A percentile compares a stretch with the other conserved stretches of the same genome.
Evolutionary conservation across 2,329 filamentous ascomycete species (phyloP).

Genomic region (Lachnellula arida): DNA sequence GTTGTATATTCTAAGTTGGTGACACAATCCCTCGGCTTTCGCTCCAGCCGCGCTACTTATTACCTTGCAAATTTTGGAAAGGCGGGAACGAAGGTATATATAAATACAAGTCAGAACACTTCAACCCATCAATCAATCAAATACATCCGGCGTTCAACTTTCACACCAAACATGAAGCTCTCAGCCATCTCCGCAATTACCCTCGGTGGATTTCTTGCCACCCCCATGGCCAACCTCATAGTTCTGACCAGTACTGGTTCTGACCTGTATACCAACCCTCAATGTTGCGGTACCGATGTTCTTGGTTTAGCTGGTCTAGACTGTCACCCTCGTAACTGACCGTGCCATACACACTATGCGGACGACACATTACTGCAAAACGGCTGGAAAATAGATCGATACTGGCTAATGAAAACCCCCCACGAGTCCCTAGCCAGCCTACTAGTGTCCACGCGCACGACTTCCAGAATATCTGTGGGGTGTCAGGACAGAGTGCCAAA

Average conservation of each 20-base stretch:
- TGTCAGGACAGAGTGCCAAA: slow-evolving; percentile 35
- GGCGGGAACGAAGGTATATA: not conserved
- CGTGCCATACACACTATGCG: not conserved
- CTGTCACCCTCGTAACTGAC: no score
- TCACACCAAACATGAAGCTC: not conserved
- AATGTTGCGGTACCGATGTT: slow-evolving; percentile 60
- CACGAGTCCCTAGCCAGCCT: slow-evolving; percentile 35
- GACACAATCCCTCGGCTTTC: no score
- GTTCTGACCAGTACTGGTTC: no score
- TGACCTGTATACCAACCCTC: slow-evolving; percentile 29
- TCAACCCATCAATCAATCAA: not conserved
- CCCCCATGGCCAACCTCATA: not conserved
- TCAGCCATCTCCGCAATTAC: not conserved
- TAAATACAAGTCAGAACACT: not conserved
- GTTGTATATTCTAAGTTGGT: no score
- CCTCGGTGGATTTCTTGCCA: not conserved
- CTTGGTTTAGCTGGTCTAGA: slow-evolving; percentile 53
- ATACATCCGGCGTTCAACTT: not conserved
- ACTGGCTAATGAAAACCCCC: not conserved
- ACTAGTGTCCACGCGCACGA: slow-evolving; percentile 41
- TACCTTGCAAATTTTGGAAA: not conserved
- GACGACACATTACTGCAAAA: not conserved
- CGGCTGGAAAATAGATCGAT: no score
- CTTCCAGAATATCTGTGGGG: slow-evolving; percentile 23
- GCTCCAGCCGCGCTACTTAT: not conserved